Evolutionary conservation across 495 filamentous ascomycete genomes (phyloP), one percentile per base, ranked within the genome.

Genomic region (Trichoderma virens): DNA sequence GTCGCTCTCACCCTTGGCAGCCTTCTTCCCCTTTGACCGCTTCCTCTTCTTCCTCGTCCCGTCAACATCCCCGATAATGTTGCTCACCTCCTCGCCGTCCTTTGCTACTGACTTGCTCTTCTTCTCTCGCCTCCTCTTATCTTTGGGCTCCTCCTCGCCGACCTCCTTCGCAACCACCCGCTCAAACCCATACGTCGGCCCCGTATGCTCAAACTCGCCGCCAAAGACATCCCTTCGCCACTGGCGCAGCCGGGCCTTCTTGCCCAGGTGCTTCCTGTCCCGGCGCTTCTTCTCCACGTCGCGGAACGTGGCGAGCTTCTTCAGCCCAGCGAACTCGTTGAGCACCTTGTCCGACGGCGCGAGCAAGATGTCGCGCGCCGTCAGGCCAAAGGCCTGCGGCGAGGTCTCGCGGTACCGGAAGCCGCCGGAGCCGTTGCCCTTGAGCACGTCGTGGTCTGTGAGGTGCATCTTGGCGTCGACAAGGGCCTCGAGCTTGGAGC

Each of bases 341-440:
- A 98, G 85, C 64, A 90, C 89, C 7, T 84, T 78, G 75, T 98
- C 94, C 31, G 85, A 86, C 6, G 79, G 76, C 9, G 94, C 94
- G 77, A 96, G 88, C 13, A 98, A 83, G 65, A 98, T 97, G 74
- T 98, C 94, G 59, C 86, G 83, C 2, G 93, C 82, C 2, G 89
- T 93, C 61, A 98, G 81, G 59, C 94, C 94, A 75, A 95, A 98
- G 34, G 89, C 85, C 32, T 85, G 86, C 5, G 94, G 93, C 0
- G 91, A 95, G 9, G 94, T 96, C 70, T 96, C 92, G 67, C 95
- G 90, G 77, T 98, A 98, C 18, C 89, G 87, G 82, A 98, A 98
- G 28, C 41, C 81, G 75, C 60, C 47, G 65, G 20, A 5, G 31
- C 18, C 5, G 66, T 67, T 11, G 65, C 60, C 76, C 13, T 56